These are phyloP conservation scores for Papiliotrema laurentii DNA, from an alignment of 1,284 basidiomycete genomes.

Conservation along the genomic window DNA sequence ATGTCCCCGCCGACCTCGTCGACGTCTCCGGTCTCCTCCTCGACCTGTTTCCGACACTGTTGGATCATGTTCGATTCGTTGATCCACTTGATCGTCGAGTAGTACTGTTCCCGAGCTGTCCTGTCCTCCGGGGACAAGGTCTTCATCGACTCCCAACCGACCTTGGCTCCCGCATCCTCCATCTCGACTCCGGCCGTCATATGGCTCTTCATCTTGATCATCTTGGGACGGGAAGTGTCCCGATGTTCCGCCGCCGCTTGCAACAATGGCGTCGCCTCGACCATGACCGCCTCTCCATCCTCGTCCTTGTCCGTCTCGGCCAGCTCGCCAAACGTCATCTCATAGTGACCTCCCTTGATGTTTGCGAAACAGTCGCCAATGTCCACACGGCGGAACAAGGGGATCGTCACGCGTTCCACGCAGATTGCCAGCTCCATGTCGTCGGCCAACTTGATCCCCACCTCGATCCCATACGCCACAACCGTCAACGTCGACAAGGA, in stretches of 20 bases:
- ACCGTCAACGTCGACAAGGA: slow-evolving; percentile 17
- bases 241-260: slow-evolving; percentile 8
- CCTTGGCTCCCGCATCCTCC: slow-evolving; percentile 4
- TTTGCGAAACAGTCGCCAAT: slow-evolving; percentile 20
- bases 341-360: slow-evolving; percentile 12
- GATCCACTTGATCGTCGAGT: slow-evolving; percentile 11
- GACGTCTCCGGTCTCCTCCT: neutral
- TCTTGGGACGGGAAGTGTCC: slow-evolving; percentile 1
- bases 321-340: slow-evolving; percentile 17
- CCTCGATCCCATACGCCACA: slow-evolving; percentile 18
- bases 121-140: slow-evolving; percentile 14
- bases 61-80: slow-evolving; percentile 11
- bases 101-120: slow-evolving; percentile 9
- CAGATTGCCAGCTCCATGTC: slow-evolving; percentile 19
- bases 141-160: slow-evolving; percentile 7
- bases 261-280: slow-evolving; percentile 15
- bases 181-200: slow-evolving; percentile 12
- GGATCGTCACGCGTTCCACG: slow-evolving; percentile 11
- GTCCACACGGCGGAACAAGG: slow-evolving; percentile 11
- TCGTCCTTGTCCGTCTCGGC: slow-evolving; percentile 8
- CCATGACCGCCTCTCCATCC: slow-evolving; percentile 19
- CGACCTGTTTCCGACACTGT: slow-evolving; percentile 5
- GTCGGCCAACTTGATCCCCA: slow-evolving; percentile 19
- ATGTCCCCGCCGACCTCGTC: neutral
- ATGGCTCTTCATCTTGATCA: slow-evolving; percentile 16